Conservation (phyloP, 345 rosid species). For the Lepidium didymum region DNA sequence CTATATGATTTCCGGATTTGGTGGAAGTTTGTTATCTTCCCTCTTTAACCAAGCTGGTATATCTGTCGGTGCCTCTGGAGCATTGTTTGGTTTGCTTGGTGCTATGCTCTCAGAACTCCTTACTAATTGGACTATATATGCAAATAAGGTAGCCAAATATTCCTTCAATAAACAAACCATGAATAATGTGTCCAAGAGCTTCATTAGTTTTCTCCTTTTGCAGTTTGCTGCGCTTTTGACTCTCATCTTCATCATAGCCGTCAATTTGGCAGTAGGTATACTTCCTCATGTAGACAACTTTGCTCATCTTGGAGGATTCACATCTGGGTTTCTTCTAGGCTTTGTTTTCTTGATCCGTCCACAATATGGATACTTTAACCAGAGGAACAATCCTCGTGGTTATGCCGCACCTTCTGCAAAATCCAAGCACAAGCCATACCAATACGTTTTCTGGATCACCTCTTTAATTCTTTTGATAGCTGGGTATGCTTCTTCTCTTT, state of each 20-base stretch:
- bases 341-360: conserved; percentile 82
- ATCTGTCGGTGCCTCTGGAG: conserved; percentile 99
- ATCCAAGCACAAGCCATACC: conserved; percentile 73
- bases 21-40: conserved; percentile 83
- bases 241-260: conserved; percentile 55
- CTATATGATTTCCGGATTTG: conserved; percentile 77
- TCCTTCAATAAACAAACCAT: background rate
- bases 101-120: conserved; percentile 95
- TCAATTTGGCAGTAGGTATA: conserved; percentile 77
- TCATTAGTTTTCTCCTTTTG: conserved; percentile 19
- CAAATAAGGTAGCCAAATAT: conserved; percentile 58
- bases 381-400: conserved; percentile 48
- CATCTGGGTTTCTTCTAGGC: conserved; percentile 90
- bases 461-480: conserved; percentile 42
- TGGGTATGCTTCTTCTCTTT: conserved; percentile 41
- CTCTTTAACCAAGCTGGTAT: conserved; percentile 72
- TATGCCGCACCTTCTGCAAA: conserved; percentile 30
- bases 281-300: conserved; percentile 98
- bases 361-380: conserved; percentile 73
- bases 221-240: conserved; percentile 86
- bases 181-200: conserved; percentile 13
- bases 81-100: conserved; percentile 92
- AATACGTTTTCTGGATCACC: conserved; percentile 55
- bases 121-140: conserved; percentile 89
- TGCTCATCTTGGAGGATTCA: conserved; percentile 94